Evolutionary conservation across 352 stramenopile genomes (phyloP).

Genomic region (Globisporangium radiosum): DNA sequence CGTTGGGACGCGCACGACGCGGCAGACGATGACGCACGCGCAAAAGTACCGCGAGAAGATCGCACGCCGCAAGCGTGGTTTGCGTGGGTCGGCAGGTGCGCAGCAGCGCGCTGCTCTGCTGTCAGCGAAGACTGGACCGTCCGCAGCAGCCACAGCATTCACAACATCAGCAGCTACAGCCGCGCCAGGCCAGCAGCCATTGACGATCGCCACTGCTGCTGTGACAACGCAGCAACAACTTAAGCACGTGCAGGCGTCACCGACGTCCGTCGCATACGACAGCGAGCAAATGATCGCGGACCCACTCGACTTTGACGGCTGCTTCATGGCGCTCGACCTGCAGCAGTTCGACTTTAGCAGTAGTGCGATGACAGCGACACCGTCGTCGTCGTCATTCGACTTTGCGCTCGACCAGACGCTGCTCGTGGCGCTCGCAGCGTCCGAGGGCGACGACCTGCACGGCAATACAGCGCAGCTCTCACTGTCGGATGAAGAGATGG

Average conservation of each 20-base stretch:
- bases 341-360: not conserved
- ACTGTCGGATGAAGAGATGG: slow-evolving; percentile 11
- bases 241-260: slow-evolving; percentile 9
- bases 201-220: not conserved
- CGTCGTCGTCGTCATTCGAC: not conserved
- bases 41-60: not conserved
- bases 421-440: slow-evolving; percentile 3
- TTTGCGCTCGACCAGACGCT: slow-evolving; percentile 10
- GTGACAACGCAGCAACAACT: not conserved
- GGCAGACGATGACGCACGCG: slow-evolving; percentile 54
- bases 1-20: slow-evolving; percentile 23
- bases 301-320: slow-evolving; percentile 11
- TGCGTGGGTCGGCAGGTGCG: not conserved
- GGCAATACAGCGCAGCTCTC: slow-evolving; percentile 1
- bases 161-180: not conserved
- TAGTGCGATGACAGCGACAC: not conserved
- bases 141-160: not conserved
- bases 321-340: slow-evolving; percentile 9
- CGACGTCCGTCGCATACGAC: slow-evolving; percentile 3
- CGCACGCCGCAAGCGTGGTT: slow-evolving; percentile 6
- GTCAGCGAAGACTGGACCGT: not conserved
- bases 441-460: not conserved
- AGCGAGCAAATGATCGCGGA: slow-evolving; percentile 2
- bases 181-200: not conserved
- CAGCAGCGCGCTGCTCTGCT: not conserved